These are phyloP conservation scores for Linnemannia hyalina DNA, from an alignment of 192 early-diverging fungal species.

Conservation along the genomic window DNA sequence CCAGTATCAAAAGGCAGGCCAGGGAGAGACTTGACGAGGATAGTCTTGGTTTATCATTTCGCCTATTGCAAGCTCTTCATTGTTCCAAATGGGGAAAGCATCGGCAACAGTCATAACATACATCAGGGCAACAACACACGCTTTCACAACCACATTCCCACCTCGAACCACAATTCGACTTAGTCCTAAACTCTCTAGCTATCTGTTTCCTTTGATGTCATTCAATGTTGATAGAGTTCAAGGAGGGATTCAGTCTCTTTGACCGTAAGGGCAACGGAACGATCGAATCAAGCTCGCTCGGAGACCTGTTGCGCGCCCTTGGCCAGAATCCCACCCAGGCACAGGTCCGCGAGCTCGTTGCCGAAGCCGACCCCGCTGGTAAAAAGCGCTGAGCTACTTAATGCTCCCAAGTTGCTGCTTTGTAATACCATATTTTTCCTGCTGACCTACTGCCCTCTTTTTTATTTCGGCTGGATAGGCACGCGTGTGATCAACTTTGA, in stretches of 20 bases:
- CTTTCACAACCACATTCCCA: not conserved
- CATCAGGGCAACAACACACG: not conserved
- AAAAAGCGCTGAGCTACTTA: not conserved
- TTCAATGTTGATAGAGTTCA: slow-evolving; percentile 68
- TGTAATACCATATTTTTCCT: not conserved
- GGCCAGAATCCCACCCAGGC: slow-evolving; percentile 86
- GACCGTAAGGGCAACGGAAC: slow-evolving; percentile 82
- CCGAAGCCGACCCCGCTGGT: slow-evolving; percentile 58
- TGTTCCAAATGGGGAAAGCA: too few relatives aligned
- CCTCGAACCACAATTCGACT: not conserved
- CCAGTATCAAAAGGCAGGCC: not conserved
- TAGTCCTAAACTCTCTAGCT: not conserved
- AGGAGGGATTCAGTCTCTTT: slow-evolving; percentile 85
- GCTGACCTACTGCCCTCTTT: not conserved
- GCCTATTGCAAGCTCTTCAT: too few relatives aligned
- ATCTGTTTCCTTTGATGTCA: not conserved
- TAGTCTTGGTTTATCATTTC: too few relatives aligned
- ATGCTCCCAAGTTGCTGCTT: not conserved
- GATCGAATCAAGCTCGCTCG: slow-evolving; percentile 73
- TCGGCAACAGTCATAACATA: not conserved
- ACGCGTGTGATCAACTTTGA: slow-evolving; percentile 69
- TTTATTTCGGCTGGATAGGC: slow-evolving; percentile 13
- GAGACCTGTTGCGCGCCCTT: slow-evolving; percentile 81
- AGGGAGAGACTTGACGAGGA: not conserved
- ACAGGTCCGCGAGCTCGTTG: slow-evolving; percentile 75